These are phyloP conservation scores for Penicillium concentricum DNA, from an alignment of 2,329 filamentous ascomycete genomes.

Conservation along the genomic window DNA sequence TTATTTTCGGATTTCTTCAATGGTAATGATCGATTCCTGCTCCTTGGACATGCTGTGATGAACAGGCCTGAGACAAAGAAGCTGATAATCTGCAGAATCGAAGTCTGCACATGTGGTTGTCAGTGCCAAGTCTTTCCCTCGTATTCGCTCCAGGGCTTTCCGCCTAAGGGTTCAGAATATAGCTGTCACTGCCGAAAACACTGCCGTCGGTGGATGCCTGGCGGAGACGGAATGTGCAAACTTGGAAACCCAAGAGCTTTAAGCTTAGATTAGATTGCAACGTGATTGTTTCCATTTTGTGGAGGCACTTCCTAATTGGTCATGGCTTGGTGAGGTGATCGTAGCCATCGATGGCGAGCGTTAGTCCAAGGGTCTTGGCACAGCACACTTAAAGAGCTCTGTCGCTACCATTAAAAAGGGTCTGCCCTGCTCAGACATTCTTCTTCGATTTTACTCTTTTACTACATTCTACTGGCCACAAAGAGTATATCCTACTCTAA, in stretches of 20 bases:
- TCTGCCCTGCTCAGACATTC: neutral
- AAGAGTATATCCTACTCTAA: neutral
- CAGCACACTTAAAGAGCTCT: constrained; percentile 24
- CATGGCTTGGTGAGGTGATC: constrained; percentile 34
- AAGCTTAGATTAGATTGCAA: constrained; percentile 23
- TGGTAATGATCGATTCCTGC: constrained; percentile 14
- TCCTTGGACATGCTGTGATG: neutral
- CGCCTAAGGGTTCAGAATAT: neutral
- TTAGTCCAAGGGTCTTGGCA: constrained; percentile 20
- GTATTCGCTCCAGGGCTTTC: constrained; percentile 18
- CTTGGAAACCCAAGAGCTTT: constrained; percentile 9
- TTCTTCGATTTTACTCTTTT: neutral
- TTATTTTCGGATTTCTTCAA: constrained; percentile 6
- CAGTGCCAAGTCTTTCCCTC: constrained; percentile 14
- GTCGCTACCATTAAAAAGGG: constrained; percentile 2
- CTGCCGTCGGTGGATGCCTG: constrained; percentile 24
- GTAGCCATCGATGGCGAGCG: constrained; percentile 31
- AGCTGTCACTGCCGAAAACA: constrained; percentile 29
- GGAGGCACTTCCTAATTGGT: constrained; percentile 14
- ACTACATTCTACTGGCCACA: neutral
- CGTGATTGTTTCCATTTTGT: constrained; percentile 8
- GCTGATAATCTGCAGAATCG: constrained; percentile 9
- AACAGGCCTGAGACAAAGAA: neutral
- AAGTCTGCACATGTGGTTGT: constrained; percentile 6
- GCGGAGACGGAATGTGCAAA: constrained; percentile 12